Base-by-base conservation (phyloP, 495 filamentous ascomycete genomes). In the Penicillium verhagenii region DNA sequence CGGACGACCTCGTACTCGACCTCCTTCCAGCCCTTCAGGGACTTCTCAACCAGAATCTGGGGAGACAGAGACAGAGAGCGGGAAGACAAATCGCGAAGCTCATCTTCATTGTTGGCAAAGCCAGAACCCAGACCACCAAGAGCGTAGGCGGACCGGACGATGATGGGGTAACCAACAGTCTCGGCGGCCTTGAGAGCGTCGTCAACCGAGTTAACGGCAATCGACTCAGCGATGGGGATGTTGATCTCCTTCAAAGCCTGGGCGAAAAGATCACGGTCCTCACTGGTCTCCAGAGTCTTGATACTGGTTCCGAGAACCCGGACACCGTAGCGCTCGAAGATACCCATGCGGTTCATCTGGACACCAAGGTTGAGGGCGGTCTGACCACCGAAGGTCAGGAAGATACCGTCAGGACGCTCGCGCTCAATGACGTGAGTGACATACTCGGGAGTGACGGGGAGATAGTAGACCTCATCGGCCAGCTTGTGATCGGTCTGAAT, bases 21-120 rank as follows among this genome's bases (percentile, higher is more conserved):
- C 73, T 97, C 93, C 75, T 97, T 97, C 93, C 93, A 98, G 63
- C 93, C 93, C 76, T 97, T 97, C 46, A 98, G 85, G n/a, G 92
- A 96, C 78, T 98, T 98, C 79, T 98, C 93, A 39, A 98, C 92
- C 57, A 98, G 72, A 59, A 98, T 97, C 70, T 98, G 93, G 42
- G 93, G 91, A 20, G 94, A 90, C n/a, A 98, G 84, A 37, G 92
- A 94, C 47, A 98, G 82, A 25, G 93, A 98, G 50, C 90, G 83
- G 44, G 94, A 91, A 52, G 93, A 89, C 77, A 98, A 78, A 67
- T 98, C 90, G 60, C 89, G 85, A 24, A 98, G 84, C 69, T 98
- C 93, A 63, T 96, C 89, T 58, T 87, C 82, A 75, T 96, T 92
- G 72, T 89, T 86, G 38, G 94, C 94, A 69, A 98, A 98, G n/a